These are phyloP conservation scores for Rubroboletus pulcherrimus DNA, from an alignment of 768 basidiomycete genomes.

Conservation along the genomic window DNA sequence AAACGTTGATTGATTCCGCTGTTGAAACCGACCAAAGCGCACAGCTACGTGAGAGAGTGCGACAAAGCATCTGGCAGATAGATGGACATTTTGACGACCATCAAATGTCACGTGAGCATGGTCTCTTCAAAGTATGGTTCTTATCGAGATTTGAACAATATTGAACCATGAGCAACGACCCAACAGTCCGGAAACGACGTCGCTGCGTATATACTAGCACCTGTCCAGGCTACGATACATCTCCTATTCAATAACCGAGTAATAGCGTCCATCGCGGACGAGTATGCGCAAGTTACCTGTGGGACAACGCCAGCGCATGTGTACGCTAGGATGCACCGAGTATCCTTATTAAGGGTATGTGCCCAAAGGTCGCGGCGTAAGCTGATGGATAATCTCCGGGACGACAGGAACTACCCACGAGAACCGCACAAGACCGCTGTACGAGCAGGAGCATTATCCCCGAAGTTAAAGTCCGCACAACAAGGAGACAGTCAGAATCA, in stretches of 20 bases:
- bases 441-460: neutral
- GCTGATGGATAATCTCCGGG: neutral
- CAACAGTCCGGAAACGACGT: neutral
- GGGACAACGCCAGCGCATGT: neutral
- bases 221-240: neutral
- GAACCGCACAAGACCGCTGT: neutral
- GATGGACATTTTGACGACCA: no score
- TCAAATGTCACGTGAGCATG: no score
- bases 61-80: no score
- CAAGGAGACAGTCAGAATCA: neutral
- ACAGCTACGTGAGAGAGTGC: neutral
- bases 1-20: no score
- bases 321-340: neutral
- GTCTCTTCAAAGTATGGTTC: no score
- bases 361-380: neutral
- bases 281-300: conserved; percentile 5
- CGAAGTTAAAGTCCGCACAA: neutral
- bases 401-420: neutral
- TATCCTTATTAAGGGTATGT: conserved; percentile 1
- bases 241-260: neutral
- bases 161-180: neutral
- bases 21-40: no score
- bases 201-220: neutral
- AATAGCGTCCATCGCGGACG: conserved; percentile 8
- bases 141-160: no score